Evolutionary conservation across 345 rosid species (phyloP).

Genomic region (Hibiscus trionum): DNA sequence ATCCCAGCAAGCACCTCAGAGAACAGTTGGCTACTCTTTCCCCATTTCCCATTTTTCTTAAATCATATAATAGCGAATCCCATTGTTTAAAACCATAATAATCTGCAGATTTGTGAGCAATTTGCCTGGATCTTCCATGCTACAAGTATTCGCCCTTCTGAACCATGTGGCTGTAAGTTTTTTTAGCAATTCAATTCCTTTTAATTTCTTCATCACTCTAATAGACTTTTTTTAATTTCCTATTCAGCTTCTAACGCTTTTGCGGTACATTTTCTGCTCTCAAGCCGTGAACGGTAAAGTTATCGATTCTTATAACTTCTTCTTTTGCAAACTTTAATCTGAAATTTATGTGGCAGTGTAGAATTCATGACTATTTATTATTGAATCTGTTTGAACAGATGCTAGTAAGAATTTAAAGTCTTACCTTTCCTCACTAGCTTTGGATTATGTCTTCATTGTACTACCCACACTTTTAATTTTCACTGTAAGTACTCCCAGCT

Average conservation of each 20-base stretch:
- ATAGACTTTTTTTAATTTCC: neutral
- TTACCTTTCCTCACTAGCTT: too few relatives aligned
- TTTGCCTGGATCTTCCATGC: conserved; percentile 69
- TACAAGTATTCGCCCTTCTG: conserved; percentile 50
- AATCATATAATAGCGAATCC: too few relatives aligned
- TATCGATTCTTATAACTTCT: neutral
- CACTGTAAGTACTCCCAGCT: too few relatives aligned
- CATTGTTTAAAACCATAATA: conserved; percentile 3
- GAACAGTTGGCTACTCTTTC: conserved; percentile 56
- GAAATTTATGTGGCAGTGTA: too few relatives aligned
- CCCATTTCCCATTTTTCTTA: too few relatives aligned
- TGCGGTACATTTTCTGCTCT: conserved; percentile 41
- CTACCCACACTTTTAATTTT: too few relatives aligned
- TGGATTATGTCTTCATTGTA: too few relatives aligned
- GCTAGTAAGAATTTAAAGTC: too few relatives aligned
- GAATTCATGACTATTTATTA: too few relatives aligned
- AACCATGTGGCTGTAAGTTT: conserved; percentile 53
- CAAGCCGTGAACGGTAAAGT: conserved; percentile 30
- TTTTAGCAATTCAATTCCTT: neutral
- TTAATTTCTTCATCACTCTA: neutral
- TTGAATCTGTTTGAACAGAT: too few relatives aligned
- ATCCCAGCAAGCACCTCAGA: conserved; percentile 72
- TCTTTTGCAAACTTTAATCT: too few relatives aligned
- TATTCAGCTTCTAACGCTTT: conserved; percentile 48
- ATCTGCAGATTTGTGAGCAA: conserved; percentile 72